A percentile compares a stretch with the other conserved stretches of the same genome.
Evolutionary conservation across 139 green algal genomes (phyloP).

Genomic region (Tetradesmus obliquus): DNA sequence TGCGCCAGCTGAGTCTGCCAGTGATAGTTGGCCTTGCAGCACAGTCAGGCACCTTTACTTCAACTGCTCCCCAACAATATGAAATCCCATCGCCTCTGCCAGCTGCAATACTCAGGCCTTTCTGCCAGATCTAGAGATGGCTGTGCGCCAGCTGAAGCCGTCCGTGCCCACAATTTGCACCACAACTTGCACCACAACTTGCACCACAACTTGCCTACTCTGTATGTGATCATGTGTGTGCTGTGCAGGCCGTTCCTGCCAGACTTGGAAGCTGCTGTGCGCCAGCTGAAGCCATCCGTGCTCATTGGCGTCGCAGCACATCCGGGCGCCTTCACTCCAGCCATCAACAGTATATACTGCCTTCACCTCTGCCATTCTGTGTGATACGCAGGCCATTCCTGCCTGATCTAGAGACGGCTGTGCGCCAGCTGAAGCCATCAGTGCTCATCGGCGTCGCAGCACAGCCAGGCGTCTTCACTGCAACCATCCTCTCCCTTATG

Average conservation of each 20-base stretch:
- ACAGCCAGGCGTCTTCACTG: constrained; percentile 1
- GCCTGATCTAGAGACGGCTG: constrained; percentile 50
- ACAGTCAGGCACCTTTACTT: neutral
- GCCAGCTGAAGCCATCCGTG: constrained; percentile 56
- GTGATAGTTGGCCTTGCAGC: constrained; percentile 65
- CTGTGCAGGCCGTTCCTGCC: neutral
- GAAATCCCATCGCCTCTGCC: neutral
- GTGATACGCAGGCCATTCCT: constrained; percentile 40
- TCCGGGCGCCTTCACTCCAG: neutral
- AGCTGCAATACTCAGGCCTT: constrained; percentile 35
- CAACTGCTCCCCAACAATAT: too few species aligned
- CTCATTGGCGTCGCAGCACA: constrained; percentile 65
- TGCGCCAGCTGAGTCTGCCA: constrained; percentile 56
- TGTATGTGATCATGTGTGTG: neutral
- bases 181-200: constrained; percentile 60
- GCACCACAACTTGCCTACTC: constrained; percentile 36
- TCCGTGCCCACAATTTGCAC: constrained; percentile 54
- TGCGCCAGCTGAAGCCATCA: constrained; percentile 58
- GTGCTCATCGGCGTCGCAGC: constrained; percentile 66
- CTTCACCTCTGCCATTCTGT: neutral
- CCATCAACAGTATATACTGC: neutral
- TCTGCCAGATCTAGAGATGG: constrained; percentile 44
- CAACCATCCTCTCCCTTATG: neutral
- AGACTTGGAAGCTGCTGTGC: constrained; percentile 41
- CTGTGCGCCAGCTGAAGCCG: constrained; percentile 56